Percentiles rank a stretch among this genome's conserved stretches.
Conservation (phyloP, 2,329 filamentous ascomycete species). For the Albifimbria verrucaria region DNA sequence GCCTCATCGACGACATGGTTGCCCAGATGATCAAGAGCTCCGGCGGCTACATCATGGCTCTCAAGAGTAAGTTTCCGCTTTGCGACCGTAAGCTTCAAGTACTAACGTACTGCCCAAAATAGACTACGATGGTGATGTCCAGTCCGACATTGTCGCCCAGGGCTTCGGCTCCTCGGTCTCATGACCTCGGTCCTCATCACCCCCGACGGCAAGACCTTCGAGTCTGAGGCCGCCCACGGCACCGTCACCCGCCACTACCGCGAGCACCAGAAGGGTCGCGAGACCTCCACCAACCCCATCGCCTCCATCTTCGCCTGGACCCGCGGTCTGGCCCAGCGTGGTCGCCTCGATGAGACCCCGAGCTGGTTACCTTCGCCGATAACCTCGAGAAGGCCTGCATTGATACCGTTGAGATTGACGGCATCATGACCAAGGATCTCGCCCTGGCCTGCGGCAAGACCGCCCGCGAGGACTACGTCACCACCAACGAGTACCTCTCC, state of each 20-base stretch:
- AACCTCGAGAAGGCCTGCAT: slow-evolving; percentile 88
- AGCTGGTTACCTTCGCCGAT: slow-evolving; percentile 88
- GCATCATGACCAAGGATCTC: slow-evolving; percentile 99
- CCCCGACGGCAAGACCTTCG: slow-evolving; percentile 93
- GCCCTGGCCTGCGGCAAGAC: slow-evolving; percentile 93
- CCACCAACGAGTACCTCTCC: slow-evolving; percentile 85
- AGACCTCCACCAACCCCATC: slow-evolving; percentile 98
- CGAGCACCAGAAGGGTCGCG: slow-evolving; percentile 95
- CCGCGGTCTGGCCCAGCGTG: slow-evolving; percentile 86
- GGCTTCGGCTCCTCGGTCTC: slow-evolving; percentile 97
- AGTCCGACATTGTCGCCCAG: slow-evolving; percentile 97
- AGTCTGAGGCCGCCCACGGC: slow-evolving; percentile 96
- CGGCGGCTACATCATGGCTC: slow-evolving; percentile 93
- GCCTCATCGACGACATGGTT: slow-evolving; percentile 99
- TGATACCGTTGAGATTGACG: slow-evolving; percentile 89
- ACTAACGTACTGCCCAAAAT: background rate
- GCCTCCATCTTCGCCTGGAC: slow-evolving; percentile 99
- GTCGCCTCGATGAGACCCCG: slow-evolving; percentile 88
- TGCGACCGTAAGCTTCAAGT: background rate
- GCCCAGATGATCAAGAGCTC: slow-evolving; percentile 99
- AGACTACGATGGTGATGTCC: slow-evolving; percentile 99
- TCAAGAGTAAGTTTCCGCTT: slow-evolving; percentile 73
- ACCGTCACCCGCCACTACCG: slow-evolving; percentile 98
- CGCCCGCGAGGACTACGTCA: slow-evolving; percentile 80
- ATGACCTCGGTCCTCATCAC: slow-evolving; percentile 99